Percentiles rank a stretch among this genome's conserved stretches.
These are phyloP conservation scores for Phytophthora hibernalis DNA, from an alignment of 352 stramenopile genomes.

Conservation along the genomic window DNA sequence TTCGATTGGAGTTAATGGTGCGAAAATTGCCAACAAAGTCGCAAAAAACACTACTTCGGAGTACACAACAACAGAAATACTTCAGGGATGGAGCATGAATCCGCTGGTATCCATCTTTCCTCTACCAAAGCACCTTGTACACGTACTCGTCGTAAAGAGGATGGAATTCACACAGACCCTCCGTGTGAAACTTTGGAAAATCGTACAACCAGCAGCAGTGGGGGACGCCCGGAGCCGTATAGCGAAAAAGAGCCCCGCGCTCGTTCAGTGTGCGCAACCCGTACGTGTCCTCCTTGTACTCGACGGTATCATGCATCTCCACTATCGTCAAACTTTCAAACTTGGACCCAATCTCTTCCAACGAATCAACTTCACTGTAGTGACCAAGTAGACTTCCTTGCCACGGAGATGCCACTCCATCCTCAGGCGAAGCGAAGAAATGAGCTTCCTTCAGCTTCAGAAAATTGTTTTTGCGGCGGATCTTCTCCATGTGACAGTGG, in stretches of 20 bases:
- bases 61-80: too few species aligned
- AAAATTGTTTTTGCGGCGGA: slow-evolving; percentile 43
- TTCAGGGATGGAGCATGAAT: too few species aligned
- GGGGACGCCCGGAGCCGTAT: slow-evolving; percentile 3
- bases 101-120: slow-evolving; percentile 6
- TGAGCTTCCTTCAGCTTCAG: slow-evolving; percentile 43
- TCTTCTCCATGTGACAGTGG: slow-evolving; percentile 29
- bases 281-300: slow-evolving; percentile 40
- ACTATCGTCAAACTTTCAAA: slow-evolving; percentile 40
- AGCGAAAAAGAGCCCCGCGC: slow-evolving; percentile 27
- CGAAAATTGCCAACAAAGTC: too few species aligned
- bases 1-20: too few species aligned
- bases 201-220: slow-evolving; percentile 31
- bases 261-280: slow-evolving; percentile 43
- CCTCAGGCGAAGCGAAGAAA: slow-evolving; percentile 53
- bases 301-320: slow-evolving; percentile 34
- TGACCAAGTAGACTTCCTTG: slow-evolving; percentile 43
- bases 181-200: slow-evolving; percentile 14
- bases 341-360: slow-evolving; percentile 36
- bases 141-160: slow-evolving; percentile 26
- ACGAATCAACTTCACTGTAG: slow-evolving; percentile 42
- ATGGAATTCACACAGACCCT: slow-evolving; percentile 20
- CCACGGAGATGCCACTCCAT: slow-evolving; percentile 48
- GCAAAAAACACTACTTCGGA: too few species aligned
- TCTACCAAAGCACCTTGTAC: slow-evolving; percentile 30